Evolutionary conservation across 345 rosid genomes (phyloP).

Genomic region (Punica granatum): DNA sequence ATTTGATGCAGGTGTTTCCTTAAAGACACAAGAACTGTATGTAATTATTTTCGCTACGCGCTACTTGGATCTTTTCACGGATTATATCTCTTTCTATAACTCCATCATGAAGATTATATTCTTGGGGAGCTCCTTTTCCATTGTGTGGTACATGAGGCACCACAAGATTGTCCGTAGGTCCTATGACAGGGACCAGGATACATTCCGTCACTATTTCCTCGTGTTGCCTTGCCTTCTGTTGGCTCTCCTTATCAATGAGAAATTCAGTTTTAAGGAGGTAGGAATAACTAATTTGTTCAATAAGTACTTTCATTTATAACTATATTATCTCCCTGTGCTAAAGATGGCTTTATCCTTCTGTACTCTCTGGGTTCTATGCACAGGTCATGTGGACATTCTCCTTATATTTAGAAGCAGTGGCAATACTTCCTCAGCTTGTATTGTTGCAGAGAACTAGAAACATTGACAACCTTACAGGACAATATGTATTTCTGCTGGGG

Average conservation of each 20-base stretch:
- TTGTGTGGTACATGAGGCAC: constrained; percentile 73
- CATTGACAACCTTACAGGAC: constrained; percentile 71
- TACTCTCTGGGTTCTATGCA: background rate
- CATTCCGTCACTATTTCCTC: constrained; percentile 61
- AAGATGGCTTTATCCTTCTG: background rate
- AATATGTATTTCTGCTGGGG: constrained; percentile 76
- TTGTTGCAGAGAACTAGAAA: constrained; percentile 72
- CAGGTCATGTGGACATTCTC: constrained; percentile 82
- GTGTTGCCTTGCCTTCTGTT: constrained; percentile 63
- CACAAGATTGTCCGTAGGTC: constrained; percentile 68
- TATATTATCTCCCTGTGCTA: background rate
- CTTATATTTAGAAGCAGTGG: constrained; percentile 68
- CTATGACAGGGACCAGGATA: constrained; percentile 67
- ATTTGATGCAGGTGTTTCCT: constrained; percentile 50
- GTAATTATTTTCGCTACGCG: constrained; percentile 61
- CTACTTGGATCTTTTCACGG: constrained; percentile 74
- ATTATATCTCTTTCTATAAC: constrained; percentile 60
- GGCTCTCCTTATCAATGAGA: constrained; percentile 61
- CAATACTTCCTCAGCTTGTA: constrained; percentile 80
- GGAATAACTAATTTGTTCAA: background rate
- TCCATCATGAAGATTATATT: constrained; percentile 74
- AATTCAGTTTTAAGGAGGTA: constrained; percentile 66
- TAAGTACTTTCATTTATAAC: background rate
- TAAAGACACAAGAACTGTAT: constrained; percentile 88
- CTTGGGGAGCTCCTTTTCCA: constrained; percentile 70